Conservation (phyloP, 2,329 filamentous ascomycete genomes). For the Botrytis galanthina region DNA sequence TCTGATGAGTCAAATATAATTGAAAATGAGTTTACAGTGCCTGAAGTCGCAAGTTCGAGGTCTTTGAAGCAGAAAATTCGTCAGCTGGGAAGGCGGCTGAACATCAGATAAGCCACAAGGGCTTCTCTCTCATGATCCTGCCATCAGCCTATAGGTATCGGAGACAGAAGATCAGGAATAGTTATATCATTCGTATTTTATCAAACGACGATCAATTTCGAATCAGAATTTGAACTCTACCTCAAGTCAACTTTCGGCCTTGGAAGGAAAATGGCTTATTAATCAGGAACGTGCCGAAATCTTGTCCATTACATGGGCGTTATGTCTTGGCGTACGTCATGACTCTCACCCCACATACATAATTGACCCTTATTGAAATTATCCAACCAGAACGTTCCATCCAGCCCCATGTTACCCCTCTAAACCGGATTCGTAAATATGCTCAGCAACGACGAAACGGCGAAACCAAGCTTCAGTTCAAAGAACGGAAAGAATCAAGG, state of each 20-base stretch:
- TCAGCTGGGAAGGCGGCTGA: background rate
- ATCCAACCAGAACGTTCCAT: background rate
- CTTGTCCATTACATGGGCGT: background rate
- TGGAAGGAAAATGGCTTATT: background rate
- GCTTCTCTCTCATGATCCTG: background rate
- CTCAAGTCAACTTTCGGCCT: background rate
- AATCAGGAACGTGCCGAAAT: background rate
- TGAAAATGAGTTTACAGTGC: background rate
- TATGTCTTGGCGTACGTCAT: background rate
- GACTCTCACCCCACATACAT: background rate
- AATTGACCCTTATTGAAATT: background rate
- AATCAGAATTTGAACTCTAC: too few relatives aligned
- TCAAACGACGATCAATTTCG: too few relatives aligned
- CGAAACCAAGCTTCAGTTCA: background rate
- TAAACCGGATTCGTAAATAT: background rate
- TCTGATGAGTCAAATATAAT: background rate
- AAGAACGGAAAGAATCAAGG: conserved; percentile 5
- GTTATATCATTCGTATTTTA: too few relatives aligned
- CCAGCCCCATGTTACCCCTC: background rate
- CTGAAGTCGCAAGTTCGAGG: background rate
- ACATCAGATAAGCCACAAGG: background rate
- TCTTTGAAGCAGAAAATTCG: background rate
- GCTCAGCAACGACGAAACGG: background rate
- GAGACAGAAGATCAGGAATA: background rate
- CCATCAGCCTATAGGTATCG: background rate